A percentile compares a stretch with the other conserved stretches of the same genome.
These are phyloP conservation scores for Solanum boliviense DNA, from an alignment of 257 asterid genomes.

Conservation along the genomic window DNA sequence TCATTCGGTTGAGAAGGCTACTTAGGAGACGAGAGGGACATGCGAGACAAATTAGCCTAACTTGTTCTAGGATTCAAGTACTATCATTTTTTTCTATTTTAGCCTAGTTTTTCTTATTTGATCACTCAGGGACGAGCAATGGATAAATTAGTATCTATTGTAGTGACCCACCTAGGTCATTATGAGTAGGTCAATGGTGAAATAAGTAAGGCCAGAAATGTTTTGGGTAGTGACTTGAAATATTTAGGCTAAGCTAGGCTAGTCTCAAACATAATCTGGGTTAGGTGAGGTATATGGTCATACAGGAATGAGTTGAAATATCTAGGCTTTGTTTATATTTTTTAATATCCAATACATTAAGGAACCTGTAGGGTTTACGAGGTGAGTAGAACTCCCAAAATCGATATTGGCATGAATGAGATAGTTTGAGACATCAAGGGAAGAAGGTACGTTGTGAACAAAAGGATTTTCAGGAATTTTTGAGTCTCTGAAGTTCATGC, in stretches of 20 bases:
- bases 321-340: neutral
- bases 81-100: neutral
- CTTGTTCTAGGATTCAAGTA: neutral
- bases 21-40: neutral
- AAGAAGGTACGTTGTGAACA: neutral
- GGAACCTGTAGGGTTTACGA: neutral
- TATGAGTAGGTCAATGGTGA: neutral
- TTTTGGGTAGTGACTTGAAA: neutral
- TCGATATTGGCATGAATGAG: too few species aligned
- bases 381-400: neutral
- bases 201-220: neutral
- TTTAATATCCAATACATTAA: neutral
- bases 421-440: neutral
- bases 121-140: neutral
- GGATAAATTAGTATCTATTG: too few species aligned
- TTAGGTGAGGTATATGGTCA: neutral
- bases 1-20: neutral
- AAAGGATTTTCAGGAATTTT: neutral
- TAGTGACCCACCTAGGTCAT: neutral
- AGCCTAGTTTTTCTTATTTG: neutral
- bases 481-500: neutral
- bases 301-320: neutral
- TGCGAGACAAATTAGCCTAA: neutral
- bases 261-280: neutral
- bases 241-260: too few species aligned